phyloP scores from a whole-genome alignment of 2,329 filamentous ascomycete species.

The Pseudogymnoascus sp. region DNA sequence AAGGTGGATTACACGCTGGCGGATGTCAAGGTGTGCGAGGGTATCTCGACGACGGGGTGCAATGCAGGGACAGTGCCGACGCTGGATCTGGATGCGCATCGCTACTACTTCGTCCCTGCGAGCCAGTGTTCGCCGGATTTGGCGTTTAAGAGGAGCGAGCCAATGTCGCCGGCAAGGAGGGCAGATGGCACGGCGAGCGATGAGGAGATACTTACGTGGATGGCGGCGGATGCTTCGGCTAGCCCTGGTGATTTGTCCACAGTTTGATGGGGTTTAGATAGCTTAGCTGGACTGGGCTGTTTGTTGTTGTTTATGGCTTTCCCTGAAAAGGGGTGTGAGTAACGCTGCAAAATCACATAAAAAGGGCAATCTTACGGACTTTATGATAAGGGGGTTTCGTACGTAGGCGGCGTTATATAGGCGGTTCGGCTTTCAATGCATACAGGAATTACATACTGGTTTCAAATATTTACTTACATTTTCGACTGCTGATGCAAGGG shows the following conservation, averaged over 20 bases:
- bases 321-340: neutral
- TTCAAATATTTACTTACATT: neutral
- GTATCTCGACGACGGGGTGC: constrained; percentile 39
- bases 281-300: neutral
- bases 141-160: constrained; percentile 4
- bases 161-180: neutral
- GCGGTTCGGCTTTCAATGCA: neutral
- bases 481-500: neutral
- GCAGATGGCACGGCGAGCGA: neutral
- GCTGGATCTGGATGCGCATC: constrained; percentile 38
- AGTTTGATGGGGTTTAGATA: neutral
- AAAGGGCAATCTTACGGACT: neutral
- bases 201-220: neutral
- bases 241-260: neutral
- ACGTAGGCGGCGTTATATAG: neutral
- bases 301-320: neutral
- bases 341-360: neutral
- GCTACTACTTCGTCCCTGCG: constrained; percentile 40
- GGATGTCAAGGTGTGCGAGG: constrained; percentile 40
- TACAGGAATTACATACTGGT: neutral
- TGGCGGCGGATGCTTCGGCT: neutral
- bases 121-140: constrained; percentile 29
- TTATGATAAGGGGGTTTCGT: neutral
- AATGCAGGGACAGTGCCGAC: constrained; percentile 39
- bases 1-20: constrained; percentile 30